Base-by-base conservation (phyloP, 805 yeast genomes). In the Metschnikowia baotianmanensis region DNA sequence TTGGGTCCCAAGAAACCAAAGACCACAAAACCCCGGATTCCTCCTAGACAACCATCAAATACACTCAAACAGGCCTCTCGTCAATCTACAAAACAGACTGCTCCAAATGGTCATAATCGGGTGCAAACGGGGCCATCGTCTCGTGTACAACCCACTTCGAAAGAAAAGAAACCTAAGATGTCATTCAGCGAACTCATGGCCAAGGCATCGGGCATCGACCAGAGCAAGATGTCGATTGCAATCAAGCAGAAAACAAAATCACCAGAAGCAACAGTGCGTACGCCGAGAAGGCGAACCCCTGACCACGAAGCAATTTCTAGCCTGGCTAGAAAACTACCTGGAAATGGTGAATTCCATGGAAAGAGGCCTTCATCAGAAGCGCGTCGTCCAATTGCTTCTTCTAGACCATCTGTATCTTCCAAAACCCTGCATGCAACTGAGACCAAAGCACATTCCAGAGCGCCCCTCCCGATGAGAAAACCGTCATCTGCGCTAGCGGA, bases 161-260 rank as follows among this genome's bases (percentile, higher is more conserved):
- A 10, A n/a, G 40, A 31, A 23, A 40, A 33, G 35, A 40, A 40
- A 27, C 42, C 50, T 32, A 76, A 79, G 55, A 59, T 82, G 57
- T 77, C 80, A 13, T 84, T 82, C 55, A 73, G 72, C 40, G 86
- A 85, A 31, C 68, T 84, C 38, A 78, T 84, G 85, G 77, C 77
- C 53, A 77, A 78, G 56, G 93, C 91, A 0, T 74, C 74, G 11
- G 62, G 65, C 10, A 75, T 84, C 2, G 85, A 83, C 54, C 67
- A 71, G 38, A 53, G 57, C 40, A 68, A 67, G 48, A 55, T 69
- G 33, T 61, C 69, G 9, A 65, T 69, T 21, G 50, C 56, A 3
- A 20, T 71, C 56, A 46, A 71, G 67, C 55, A 65, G 65, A 53
- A 76, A 67, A 34, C 59, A 57, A 49, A 69, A 56, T 42, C 69